Percentiles rank a stretch among this genome's conserved stretches.
phyloP scores from a whole-genome alignment of 2,329 filamentous ascomycete genomes.

The Talaromyces sp. region DNA sequence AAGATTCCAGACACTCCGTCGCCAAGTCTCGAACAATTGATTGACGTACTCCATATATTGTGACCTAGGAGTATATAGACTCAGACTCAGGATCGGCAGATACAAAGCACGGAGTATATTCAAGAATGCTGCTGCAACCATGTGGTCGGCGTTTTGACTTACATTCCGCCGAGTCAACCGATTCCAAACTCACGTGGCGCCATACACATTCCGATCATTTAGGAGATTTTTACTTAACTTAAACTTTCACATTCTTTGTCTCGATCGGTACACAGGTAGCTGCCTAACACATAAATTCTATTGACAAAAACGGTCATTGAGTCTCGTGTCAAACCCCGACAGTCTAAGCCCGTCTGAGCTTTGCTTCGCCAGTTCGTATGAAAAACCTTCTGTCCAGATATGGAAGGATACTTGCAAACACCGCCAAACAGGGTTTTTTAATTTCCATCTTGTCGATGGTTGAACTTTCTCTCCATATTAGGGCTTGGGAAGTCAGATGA shows the following conservation, averaged over 20 bases:
- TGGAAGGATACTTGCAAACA: background rate
- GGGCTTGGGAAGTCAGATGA: background rate
- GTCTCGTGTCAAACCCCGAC: background rate
- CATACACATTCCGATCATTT: background rate
- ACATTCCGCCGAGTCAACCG: background rate
- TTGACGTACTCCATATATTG: background rate
- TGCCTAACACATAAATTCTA: background rate
- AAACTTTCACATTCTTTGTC: background rate
- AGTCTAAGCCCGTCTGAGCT: background rate
- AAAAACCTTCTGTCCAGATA: background rate
- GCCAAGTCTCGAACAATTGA: background rate
- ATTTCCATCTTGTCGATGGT: background rate
- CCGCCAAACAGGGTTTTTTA: background rate
- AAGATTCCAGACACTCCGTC: background rate
- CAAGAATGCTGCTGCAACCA: background rate
- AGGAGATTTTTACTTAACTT: background rate
- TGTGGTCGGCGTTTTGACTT: background rate
- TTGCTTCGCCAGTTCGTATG: background rate
- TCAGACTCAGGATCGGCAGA: background rate
- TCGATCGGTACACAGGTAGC: background rate
- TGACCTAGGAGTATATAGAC: too few relatives aligned
- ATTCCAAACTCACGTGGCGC: background rate
- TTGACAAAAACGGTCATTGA: background rate
- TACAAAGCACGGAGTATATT: background rate
- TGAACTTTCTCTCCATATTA: background rate